These are phyloP conservation scores for Solanum etuberosum DNA, from an alignment of 257 asterid genomes.

Conservation along the genomic window DNA sequence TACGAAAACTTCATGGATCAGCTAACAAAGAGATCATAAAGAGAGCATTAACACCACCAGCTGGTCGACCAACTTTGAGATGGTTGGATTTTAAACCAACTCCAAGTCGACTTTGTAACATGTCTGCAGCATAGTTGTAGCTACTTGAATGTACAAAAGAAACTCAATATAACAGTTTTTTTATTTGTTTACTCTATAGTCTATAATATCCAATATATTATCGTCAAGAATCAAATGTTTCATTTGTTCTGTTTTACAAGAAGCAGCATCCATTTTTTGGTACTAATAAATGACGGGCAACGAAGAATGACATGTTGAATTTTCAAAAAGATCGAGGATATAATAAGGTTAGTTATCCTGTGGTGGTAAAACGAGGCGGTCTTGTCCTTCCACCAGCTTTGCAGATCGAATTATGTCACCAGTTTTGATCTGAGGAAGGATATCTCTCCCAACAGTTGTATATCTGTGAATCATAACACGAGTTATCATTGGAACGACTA, in stretches of 20 bases:
- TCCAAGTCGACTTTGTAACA: constrained; percentile 46
- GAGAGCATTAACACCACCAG: constrained; percentile 55
- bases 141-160: neutral
- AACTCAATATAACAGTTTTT: neutral
- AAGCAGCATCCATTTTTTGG: neutral
- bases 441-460: constrained; percentile 57
- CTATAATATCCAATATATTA: neutral
- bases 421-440: constrained; percentile 58
- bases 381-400: constrained; percentile 77
- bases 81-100: constrained; percentile 61
- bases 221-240: neutral
- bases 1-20: constrained; percentile 1
- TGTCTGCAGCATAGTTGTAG: constrained; percentile 19
- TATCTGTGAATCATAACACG: constrained; percentile 32
- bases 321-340: neutral
- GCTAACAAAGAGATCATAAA: constrained; percentile 46
- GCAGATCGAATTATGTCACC: constrained; percentile 82
- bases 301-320: neutral
- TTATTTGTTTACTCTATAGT: neutral
- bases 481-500: neutral
- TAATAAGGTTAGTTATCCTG: neutral
- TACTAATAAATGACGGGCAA: neutral
- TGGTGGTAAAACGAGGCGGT: constrained; percentile 58
- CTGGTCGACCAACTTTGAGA: constrained; percentile 33
- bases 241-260: neutral